phyloP scores from a whole-genome alignment of 2,329 filamentous ascomycete species.

The Nemania sp. region DNA sequence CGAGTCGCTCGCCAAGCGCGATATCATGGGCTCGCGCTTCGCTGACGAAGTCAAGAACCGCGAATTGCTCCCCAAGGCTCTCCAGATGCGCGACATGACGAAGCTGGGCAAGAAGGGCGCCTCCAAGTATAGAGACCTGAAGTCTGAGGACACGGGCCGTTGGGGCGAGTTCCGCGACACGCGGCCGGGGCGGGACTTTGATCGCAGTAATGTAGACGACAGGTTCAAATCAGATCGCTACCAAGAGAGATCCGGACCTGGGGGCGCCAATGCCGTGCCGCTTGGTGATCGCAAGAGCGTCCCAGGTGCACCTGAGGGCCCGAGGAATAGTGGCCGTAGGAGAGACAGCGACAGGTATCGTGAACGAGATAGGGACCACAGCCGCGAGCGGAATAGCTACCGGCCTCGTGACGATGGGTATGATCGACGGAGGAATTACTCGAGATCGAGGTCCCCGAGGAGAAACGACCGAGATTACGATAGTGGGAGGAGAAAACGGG shows the following conservation, averaged over 20 bases:
- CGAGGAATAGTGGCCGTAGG: slow-evolving; percentile 52
- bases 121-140: slow-evolving; percentile 89
- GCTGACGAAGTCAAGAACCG: slow-evolving; percentile 86
- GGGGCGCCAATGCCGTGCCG: slow-evolving; percentile 77
- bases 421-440: slow-evolving; percentile 55
- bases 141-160: slow-evolving; percentile 87
- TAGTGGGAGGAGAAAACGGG: slow-evolving; percentile 66
- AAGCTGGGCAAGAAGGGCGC: slow-evolving; percentile 92
- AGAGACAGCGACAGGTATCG: slow-evolving; percentile 45
- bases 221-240: slow-evolving; percentile 75
- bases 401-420: slow-evolving; percentile 51
- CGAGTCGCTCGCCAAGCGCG: slow-evolving; percentile 80
- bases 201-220: slow-evolving; percentile 67
- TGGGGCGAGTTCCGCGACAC: slow-evolving; percentile 78
- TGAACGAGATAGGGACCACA: slow-evolving; percentile 45
- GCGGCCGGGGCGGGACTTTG: slow-evolving; percentile 55
- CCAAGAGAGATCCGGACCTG: slow-evolving; percentile 59
- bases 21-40: slow-evolving; percentile 87
- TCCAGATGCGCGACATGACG: slow-evolving; percentile 94
- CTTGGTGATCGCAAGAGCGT: slow-evolving; percentile 70
- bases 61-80: slow-evolving; percentile 86
- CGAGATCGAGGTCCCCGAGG: slow-evolving; percentile 65
- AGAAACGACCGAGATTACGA: slow-evolving; percentile 58
- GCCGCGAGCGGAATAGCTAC: slow-evolving; percentile 50
- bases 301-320: slow-evolving; percentile 53